Evolutionary conservation across 1,284 basidiomycete genomes (phyloP).

Genomic region (Ceratobasidium sp.): DNA sequence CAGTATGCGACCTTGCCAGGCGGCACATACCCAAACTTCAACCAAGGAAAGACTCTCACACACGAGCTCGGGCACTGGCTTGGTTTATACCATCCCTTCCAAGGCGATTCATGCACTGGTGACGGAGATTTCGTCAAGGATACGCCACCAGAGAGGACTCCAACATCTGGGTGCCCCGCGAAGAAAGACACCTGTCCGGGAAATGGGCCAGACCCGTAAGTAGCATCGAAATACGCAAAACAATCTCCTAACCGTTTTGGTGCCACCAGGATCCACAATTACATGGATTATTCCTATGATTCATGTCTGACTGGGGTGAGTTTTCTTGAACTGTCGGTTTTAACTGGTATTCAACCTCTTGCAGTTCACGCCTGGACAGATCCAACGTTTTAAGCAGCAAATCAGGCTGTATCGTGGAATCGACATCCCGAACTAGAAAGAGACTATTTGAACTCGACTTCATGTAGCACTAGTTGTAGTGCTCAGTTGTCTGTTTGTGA

Average conservation of each 20-base stretch:
- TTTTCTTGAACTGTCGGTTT: not conserved
- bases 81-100: constrained; percentile 55
- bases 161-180: constrained; percentile 46
- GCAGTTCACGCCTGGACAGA: constrained; percentile 41
- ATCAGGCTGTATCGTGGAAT: constrained; percentile 27
- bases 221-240: not conserved
- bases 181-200: constrained; percentile 48
- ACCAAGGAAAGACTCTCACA: constrained; percentile 53
- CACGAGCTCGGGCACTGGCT: too few species aligned
- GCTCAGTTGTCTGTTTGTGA: too few species aligned
- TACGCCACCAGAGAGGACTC: constrained; percentile 49
- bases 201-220: constrained; percentile 43
- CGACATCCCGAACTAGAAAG: not conserved
- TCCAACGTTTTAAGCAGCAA: constrained; percentile 28
- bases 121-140: constrained; percentile 53
- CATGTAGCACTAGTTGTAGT: too few species aligned
- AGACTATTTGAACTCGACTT: not conserved
- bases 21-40: constrained; percentile 51
- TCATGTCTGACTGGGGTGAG: constrained; percentile 15
- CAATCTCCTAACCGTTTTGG: not conserved
- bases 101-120: constrained; percentile 52
- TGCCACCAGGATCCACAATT: constrained; percentile 20
- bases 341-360: not conserved
- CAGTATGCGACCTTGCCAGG: constrained; percentile 52
- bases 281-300: constrained; percentile 42